Conservation (phyloP, 352 stramenopile genomes). For the Peronosclerospora sorghi region DNA sequence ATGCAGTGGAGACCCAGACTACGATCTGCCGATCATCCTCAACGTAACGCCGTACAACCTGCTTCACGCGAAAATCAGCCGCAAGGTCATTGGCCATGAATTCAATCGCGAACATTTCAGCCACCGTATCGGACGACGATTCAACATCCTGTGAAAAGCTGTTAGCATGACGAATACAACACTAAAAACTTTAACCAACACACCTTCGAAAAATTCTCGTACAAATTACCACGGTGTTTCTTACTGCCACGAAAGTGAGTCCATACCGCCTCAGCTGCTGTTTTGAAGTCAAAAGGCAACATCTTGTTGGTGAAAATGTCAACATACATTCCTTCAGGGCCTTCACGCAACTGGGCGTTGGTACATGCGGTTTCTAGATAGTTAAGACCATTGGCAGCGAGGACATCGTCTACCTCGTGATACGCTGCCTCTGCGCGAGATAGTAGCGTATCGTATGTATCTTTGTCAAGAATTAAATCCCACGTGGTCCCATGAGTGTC, state of each 20-base stretch:
- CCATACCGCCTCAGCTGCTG: constrained; percentile 28
- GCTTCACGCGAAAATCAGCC: constrained; percentile 25
- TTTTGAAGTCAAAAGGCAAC: constrained; percentile 34
- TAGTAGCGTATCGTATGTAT: constrained; percentile 25
- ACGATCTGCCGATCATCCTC: constrained; percentile 25
- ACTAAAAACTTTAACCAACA: no score
- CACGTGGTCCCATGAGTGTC: constrained; percentile 10
- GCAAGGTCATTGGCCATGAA: constrained; percentile 22
- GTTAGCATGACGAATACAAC: no score
- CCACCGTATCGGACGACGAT: constrained; percentile 23
- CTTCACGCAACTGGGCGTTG: constrained; percentile 27
- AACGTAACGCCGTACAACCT: constrained; percentile 25
- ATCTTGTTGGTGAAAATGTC: constrained; percentile 41
- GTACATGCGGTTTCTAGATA: constrained; percentile 18
- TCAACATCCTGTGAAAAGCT: constrained; percentile 17
- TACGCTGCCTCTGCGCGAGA: constrained; percentile 21
- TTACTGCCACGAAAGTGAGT: constrained; percentile 34
- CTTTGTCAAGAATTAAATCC: constrained; percentile 25
- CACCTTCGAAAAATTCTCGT: constrained; percentile 31
- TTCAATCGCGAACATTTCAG: constrained; percentile 27
- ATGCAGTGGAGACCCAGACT: constrained; percentile 27
- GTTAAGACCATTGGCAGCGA: constrained; percentile 29
- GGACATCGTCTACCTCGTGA: constrained; percentile 26
- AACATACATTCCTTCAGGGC: constrained; percentile 22
- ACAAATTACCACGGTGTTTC: constrained; percentile 32